Conservation (phyloP, 2,329 filamentous ascomycete genomes). For the Immersiporthe knoxdaviesiana region DNA sequence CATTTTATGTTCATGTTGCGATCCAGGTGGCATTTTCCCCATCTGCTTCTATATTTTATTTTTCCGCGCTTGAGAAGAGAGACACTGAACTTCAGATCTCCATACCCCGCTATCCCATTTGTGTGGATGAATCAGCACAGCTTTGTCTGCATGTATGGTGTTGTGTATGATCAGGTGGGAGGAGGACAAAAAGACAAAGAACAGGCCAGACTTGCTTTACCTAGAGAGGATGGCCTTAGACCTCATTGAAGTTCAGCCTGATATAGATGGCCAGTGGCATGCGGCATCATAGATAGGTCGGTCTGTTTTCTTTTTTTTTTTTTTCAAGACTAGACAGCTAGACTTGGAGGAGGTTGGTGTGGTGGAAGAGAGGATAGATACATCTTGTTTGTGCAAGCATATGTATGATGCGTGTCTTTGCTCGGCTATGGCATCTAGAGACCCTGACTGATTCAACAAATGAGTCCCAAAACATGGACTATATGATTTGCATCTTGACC, state of each 20-base stretch:
- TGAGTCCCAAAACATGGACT: not conserved
- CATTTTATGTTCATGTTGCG: not conserved
- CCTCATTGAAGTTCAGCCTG: conserved; percentile 17
- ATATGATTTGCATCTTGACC: not conserved
- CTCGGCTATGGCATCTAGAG: not conserved
- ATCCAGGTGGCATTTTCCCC: not conserved
- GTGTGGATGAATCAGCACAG: not conserved
- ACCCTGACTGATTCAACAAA: not conserved
- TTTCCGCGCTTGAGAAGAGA: not conserved
- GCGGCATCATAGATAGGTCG: conserved; percentile 24
- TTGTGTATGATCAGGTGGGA: conserved; percentile 7
- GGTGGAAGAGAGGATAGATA: not conserved
- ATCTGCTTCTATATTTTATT: not conserved
- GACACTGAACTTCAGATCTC: not conserved
- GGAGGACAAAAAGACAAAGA: not conserved
- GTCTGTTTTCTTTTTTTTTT: too few species aligned
- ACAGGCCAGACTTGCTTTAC: not conserved
- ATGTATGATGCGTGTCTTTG: not conserved
- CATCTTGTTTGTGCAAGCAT: not conserved
- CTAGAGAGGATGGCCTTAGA: conserved; percentile 21
- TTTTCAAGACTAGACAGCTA: conserved; percentile 7
- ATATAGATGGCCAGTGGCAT: conserved; percentile 19
- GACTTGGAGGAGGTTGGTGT: conserved; percentile 7
- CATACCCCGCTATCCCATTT: not conserved
- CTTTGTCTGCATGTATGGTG: conserved; percentile 1